phyloP scores from a whole-genome alignment of 805 yeast species.

The Starmerella asiatica region DNA sequence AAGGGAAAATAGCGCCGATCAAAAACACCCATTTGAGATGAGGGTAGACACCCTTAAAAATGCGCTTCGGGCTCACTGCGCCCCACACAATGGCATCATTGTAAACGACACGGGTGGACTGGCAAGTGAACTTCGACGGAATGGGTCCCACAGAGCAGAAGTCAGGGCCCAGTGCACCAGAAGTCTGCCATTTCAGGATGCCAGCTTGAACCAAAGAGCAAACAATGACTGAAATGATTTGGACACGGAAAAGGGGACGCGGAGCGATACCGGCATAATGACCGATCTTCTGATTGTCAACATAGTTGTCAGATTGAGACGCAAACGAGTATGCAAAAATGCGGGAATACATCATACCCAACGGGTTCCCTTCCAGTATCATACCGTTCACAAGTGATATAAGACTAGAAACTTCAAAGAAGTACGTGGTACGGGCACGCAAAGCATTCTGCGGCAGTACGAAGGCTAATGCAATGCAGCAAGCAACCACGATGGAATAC shows the following conservation, averaged over 20 bases:
- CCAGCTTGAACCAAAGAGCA: slow-evolving; percentile 24
- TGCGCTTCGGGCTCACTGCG: slow-evolving; percentile 34
- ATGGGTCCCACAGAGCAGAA: slow-evolving; percentile 22
- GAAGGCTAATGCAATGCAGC: slow-evolving; percentile 36
- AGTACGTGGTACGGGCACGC: slow-evolving; percentile 36
- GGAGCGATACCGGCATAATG: slow-evolving; percentile 51
- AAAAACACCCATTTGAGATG: slow-evolving; percentile 49
- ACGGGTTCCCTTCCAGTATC: slow-evolving; percentile 42
- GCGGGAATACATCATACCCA: slow-evolving; percentile 39
- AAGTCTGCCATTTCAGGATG: slow-evolving; percentile 26
- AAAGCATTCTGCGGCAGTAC: slow-evolving; percentile 38
- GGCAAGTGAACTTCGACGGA: slow-evolving; percentile 26
- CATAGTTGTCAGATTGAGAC: slow-evolving; percentile 48
- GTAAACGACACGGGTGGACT: slow-evolving; percentile 33
- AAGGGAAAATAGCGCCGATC: slow-evolving; percentile 33
- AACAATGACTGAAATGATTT: slow-evolving; percentile 24
- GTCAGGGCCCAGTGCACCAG: slow-evolving; percentile 24
- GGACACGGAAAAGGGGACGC: slow-evolving; percentile 41
- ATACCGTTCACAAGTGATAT: slow-evolving; percentile 40
- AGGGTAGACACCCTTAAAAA: slow-evolving; percentile 42
- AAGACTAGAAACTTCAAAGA: slow-evolving; percentile 38
- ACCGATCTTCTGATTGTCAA: slow-evolving; percentile 40
- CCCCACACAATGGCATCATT: slow-evolving; percentile 36
- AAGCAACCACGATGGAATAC: slow-evolving; percentile 41
- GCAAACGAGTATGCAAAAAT: slow-evolving; percentile 46